phyloP scores from a whole-genome alignment of 2,329 filamentous ascomycete genomes.

The Cercospora canescens region DNA sequence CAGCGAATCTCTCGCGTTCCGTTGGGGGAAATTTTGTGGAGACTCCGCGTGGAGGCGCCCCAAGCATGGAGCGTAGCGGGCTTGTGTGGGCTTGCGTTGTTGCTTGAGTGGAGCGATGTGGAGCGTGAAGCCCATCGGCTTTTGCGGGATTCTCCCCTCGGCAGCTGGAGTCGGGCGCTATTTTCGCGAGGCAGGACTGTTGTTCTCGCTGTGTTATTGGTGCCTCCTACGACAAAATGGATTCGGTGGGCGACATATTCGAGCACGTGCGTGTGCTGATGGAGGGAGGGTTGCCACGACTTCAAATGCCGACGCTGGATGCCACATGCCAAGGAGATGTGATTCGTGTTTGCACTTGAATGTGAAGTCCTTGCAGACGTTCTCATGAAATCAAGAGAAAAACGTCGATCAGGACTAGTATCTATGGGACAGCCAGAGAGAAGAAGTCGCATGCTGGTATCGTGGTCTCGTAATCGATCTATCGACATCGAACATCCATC shows the following conservation, averaged over 20 bases:
- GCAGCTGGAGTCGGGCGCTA: background rate
- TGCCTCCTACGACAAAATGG: background rate
- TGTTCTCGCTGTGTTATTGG: too few relatives aligned
- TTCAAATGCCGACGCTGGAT: background rate
- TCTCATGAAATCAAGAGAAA: background rate
- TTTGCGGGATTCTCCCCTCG: constrained; percentile 3
- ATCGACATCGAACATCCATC: background rate
- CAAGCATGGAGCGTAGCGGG: background rate
- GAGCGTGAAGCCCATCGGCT: background rate
- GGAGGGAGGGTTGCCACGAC: background rate
- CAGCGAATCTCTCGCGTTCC: background rate
- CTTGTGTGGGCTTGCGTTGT: constrained; percentile 6
- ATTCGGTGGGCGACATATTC: background rate
- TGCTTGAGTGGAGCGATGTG: background rate
- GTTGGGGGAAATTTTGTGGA: background rate
- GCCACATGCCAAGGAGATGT: background rate
- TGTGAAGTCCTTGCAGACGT: background rate
- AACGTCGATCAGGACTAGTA: background rate
- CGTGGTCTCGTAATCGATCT: background rate
- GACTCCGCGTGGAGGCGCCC: constrained; percentile 4
- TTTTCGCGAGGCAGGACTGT: background rate
- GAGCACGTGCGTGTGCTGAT: background rate
- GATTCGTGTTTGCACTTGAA: background rate
- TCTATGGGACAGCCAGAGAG: background rate
- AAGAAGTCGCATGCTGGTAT: background rate